Evolutionary conservation across 139 green algal genomes (phyloP).

Genomic region (Tetraselmis chui): DNA sequence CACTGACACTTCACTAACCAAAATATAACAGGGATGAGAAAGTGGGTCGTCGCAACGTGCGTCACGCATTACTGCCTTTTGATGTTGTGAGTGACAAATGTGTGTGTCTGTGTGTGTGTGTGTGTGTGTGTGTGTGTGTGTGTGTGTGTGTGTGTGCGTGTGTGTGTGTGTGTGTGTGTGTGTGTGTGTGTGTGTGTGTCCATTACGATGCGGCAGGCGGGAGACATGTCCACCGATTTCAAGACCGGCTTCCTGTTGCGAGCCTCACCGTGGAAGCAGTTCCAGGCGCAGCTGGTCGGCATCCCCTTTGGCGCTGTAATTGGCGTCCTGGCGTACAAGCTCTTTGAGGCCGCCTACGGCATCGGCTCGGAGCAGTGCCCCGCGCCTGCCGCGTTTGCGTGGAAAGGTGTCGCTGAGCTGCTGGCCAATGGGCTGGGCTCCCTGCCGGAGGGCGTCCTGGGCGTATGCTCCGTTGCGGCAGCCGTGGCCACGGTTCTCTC

Average conservation of each 20-base stretch:
- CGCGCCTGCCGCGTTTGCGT: conserved; percentile 15
- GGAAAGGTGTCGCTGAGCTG: conserved; percentile 18
- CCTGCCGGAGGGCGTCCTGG: not conserved
- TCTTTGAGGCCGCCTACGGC: conserved; percentile 9
- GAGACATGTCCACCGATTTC: conserved; percentile 17
- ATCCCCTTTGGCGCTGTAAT: conserved; percentile 13
- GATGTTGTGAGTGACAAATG: not conserved
- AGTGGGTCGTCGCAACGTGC: no score
- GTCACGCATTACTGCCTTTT: no score
- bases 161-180: not conserved
- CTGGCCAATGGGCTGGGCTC: not conserved
- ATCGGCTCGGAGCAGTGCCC: conserved; percentile 12
- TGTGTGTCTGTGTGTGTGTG: not conserved
- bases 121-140: not conserved
- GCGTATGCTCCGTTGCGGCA: not conserved
- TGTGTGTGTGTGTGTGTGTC: not conserved
- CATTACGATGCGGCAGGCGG: not conserved
- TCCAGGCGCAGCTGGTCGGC: conserved; percentile 18
- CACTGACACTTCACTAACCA: no score
- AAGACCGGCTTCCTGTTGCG: conserved; percentile 6
- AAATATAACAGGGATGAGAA: no score
- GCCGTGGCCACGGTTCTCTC: not conserved
- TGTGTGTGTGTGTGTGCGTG: not conserved
- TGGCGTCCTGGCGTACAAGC: conserved; percentile 9
- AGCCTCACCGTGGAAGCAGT: conserved; percentile 11